Evolutionary conservation across 371 early-diverging fungal species (phyloP), one percentile per base, ranked within the genome.

Genomic region (Actinomucor elegans): DNA sequence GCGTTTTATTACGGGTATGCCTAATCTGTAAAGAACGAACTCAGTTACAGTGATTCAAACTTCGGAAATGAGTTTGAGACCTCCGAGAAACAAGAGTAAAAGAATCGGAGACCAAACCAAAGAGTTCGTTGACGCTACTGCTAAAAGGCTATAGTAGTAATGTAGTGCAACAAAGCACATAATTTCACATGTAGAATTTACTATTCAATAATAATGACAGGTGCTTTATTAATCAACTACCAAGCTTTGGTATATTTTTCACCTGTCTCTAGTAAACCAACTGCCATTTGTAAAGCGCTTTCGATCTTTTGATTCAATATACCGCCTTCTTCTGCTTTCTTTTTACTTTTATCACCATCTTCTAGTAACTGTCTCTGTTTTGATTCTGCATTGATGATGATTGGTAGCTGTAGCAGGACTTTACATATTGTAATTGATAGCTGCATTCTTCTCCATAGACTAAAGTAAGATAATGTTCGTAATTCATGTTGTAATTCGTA

Each of bases 401-500:
- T 75, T 0, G 86, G 86, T 51, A 86, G 65, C 6, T 72, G 73
- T 37, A 86, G 54, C 50, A 83, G 52, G 4, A 81, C 67, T 61
- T 75, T 76, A 38, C 80, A 75, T 44, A 86, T 67, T 15, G 80
- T 77, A 36, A 86, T 68, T 1, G 83, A 79, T 32, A 83, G 31
- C 23, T 75, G 69, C 58, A 86, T 74, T 14, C 86, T 73, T 26
- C 77, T 75, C 68, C 81, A 70, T 18, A 86, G 57, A 57, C 80
- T 81, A 52, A 84, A 75, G 43, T 83, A 83, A 4, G 81, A 79
- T 12, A 86, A 56, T 6, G 73, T 59, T 11, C 84, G 73, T 52
- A 86, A 57, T 52, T 80, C 73, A 17, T 79, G 77, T 57, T 86
- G 83, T 26, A 83, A 60, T 29, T 86, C 86, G 8, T 81, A 83